Percentiles rank a stretch among this genome's conserved stretches.
Conservation (phyloP, 768 basidiomycete species). For the Naganishia vaughanmartiniae region DNA sequence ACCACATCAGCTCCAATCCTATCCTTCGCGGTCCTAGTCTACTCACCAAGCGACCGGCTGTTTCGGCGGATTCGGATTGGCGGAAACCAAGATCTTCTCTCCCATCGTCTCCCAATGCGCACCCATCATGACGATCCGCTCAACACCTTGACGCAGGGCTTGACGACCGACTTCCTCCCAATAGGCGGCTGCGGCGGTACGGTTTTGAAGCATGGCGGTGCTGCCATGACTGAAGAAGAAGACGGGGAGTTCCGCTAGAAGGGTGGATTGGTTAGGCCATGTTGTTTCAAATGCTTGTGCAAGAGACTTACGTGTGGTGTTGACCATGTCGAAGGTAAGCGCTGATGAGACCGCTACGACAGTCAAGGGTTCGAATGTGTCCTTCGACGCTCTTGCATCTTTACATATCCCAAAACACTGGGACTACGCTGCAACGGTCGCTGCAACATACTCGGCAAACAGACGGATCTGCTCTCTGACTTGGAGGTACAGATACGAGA, state of each 20-base stretch:
- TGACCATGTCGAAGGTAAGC: background rate
- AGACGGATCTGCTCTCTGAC: background rate
- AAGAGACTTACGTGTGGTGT: constrained; percentile 6
- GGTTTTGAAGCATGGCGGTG: constrained; percentile 35
- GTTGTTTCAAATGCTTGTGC: background rate
- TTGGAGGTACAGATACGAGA: background rate
- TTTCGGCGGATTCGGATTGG: constrained; percentile 32
- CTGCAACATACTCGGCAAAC: background rate
- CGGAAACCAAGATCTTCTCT: constrained; percentile 28
- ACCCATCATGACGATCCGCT: constrained; percentile 37
- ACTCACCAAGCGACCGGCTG: constrained; percentile 37
- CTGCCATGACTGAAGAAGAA: constrained; percentile 35
- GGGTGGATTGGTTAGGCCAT: background rate
- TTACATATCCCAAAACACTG: background rate
- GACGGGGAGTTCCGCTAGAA: constrained; percentile 26
- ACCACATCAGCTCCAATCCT: background rate
- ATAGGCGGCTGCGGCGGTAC: constrained; percentile 32
- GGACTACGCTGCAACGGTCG: background rate
- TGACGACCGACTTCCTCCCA: constrained; percentile 34
- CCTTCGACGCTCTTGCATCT: background rate
- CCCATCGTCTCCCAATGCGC: constrained; percentile 37
- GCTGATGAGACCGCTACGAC: background rate
- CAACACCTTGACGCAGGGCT: constrained; percentile 30
- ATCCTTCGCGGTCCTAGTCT: background rate
- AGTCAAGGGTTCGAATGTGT: background rate